Evolutionary conservation across 306 rosid genomes (phyloP).

Genomic region (Glycine soja): DNA sequence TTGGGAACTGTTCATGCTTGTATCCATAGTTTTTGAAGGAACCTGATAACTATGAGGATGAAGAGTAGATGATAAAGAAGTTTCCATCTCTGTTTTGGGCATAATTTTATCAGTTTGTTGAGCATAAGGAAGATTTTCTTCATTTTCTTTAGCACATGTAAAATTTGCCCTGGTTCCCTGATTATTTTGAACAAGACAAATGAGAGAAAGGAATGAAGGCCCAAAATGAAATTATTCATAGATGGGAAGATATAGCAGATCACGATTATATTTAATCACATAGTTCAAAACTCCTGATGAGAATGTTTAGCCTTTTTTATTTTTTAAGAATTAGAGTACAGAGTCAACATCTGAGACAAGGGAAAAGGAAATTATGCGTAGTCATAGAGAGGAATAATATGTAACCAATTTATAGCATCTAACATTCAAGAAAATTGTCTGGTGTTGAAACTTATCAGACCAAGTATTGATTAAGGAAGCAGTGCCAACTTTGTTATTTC

Average conservation of each 20-base stretch:
- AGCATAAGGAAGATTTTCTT: constrained; percentile 53
- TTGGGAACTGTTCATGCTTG: constrained; percentile 70
- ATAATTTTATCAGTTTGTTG: constrained; percentile 49
- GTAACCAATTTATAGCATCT: constrained; percentile 6
- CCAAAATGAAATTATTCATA: constrained; percentile 4
- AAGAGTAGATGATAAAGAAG: constrained; percentile 59
- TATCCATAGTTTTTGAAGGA: constrained; percentile 65
- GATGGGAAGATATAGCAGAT: constrained; percentile 1
- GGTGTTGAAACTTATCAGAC: neutral
- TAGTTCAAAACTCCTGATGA: neutral
- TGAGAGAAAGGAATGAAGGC: neutral
- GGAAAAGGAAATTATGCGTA: neutral
- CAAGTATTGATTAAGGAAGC: constrained; percentile 22
- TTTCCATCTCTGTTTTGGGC: constrained; percentile 59
- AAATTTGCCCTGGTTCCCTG: constrained; percentile 70
- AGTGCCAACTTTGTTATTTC: neutral
- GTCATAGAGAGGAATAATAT: constrained; percentile 1
- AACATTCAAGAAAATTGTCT: neutral
- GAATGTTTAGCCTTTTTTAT: neutral
- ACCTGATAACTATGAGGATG: constrained; percentile 57
- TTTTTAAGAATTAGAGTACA: neutral
- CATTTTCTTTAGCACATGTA: constrained; percentile 55
- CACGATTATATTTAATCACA: constrained; percentile 4
- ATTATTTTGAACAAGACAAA: constrained; percentile 49
- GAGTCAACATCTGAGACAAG: neutral